Evolutionary conservation across 1,284 basidiomycete species (phyloP), one percentile per base, ranked within the genome.

Genomic region (Stereum hirsutum): DNA sequence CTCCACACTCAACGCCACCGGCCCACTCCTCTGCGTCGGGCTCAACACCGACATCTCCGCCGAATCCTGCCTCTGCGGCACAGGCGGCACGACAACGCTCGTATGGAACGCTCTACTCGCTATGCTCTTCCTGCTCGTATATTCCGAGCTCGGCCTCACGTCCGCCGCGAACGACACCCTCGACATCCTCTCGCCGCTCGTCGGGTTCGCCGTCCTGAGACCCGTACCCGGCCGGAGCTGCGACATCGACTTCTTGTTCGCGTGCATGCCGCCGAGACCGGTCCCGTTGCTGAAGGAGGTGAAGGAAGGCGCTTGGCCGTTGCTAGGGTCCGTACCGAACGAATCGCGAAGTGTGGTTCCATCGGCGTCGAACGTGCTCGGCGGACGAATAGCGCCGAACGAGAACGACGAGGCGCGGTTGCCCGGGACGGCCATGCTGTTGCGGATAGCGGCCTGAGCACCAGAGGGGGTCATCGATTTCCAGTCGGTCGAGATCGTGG

Each of bases 401-500:
- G 72, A 67, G 59, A 80, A 80, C 5, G 72, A 52, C 1, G 73
- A 77, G 8, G 63, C 57, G 31, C 77, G 70, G 47, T 61, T 63
- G 15, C 61, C 58, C 61, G 12, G 57, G 41, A 75, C 60, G 14
- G 81, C 79, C 37, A 89, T 78, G 42, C 79, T 83, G 49, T 72
- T 71, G 45, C 86, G 74, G 48, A 89, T 78, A 6, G 81, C 85
- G 30, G 78, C 81, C 28, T 70, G 69, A 1, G 86, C 86, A 41
- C 84, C 87, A 2, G 75, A 79, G 8, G 73, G 69, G 3, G 82
- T 79, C 55, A 90, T 80, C 27, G 73, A 70, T 56, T 78, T 78
- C 87, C 88, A 90, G 54, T 88, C 83, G 11, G 68, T 65, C 6
- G 78, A 80, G 50, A 89, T 78, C 47, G 81, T 80, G 14, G 81